These are phyloP conservation scores for Cadophora gregata DNA, from an alignment of 2,329 filamentous ascomycete species.

Conservation along the genomic window DNA sequence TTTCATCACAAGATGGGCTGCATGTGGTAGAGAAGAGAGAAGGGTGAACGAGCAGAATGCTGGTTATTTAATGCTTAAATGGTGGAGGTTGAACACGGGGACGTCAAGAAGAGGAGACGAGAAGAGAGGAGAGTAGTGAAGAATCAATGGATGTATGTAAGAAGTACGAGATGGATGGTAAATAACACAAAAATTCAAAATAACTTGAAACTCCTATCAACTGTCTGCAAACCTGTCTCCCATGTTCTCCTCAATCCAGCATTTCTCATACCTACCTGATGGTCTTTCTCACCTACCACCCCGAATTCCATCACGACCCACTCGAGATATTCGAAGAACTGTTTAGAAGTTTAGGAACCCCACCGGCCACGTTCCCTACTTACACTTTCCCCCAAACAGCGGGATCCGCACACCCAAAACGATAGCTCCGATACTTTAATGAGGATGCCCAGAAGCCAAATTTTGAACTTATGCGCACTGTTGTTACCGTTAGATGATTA, in stretches of 20 bases:
- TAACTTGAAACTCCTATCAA: conserved; percentile 1
- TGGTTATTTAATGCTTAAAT: conserved; percentile 24
- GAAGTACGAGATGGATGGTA: conserved; percentile 3
- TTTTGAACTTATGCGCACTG: background rate
- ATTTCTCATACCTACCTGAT: too few relatives aligned
- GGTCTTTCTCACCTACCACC: too few relatives aligned
- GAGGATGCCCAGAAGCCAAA: background rate
- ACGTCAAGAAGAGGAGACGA: background rate
- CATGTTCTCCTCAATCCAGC: background rate
- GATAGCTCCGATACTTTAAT: background rate
- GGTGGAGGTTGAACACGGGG: conserved; percentile 8
- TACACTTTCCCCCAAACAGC: background rate
- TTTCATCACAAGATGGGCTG: conserved; percentile 15
- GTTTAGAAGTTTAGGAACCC: background rate
- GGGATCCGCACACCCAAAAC: conserved; percentile 11
- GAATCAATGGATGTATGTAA: conserved; percentile 8
- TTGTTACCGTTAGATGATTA: background rate
- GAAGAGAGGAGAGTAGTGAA: background rate
- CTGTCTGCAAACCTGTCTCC: background rate
- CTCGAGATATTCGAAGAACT: background rate
- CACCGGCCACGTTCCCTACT: background rate
- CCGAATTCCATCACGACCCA: background rate
- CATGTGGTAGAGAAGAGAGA: background rate
- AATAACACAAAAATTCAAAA: conserved; percentile 9
- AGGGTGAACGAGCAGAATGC: conserved; percentile 14